phyloP scores from a whole-genome alignment of 768 basidiomycete genomes.

The Pulveroboletus sp. region DNA sequence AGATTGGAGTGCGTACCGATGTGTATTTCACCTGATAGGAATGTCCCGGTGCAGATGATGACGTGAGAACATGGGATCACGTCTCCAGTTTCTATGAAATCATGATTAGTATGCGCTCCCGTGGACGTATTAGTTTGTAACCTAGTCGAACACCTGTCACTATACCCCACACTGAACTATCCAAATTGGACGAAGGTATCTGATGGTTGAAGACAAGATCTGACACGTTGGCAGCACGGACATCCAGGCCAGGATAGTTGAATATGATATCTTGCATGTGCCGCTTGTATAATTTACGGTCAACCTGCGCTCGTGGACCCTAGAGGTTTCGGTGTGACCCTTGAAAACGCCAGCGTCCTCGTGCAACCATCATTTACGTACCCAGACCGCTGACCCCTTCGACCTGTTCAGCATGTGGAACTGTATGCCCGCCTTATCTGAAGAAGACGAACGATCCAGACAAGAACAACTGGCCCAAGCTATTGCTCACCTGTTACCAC shows the following conservation, averaged over 20 bases:
- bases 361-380: conserved; percentile 32
- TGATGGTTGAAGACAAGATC: conserved; percentile 64
- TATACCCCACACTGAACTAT: conserved; percentile 41
- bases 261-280: conserved; percentile 71
- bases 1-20: conserved; percentile 48
- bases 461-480: background rate
- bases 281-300: conserved; percentile 75
- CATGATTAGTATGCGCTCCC: background rate
- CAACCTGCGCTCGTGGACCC: conserved; percentile 89
- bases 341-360: background rate
- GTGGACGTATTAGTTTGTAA: conserved; percentile 21
- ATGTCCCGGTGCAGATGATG: conserved; percentile 88
- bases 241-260: conserved; percentile 63
- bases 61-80: conserved; percentile 73
- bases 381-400: conserved; percentile 88
- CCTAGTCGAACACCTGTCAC: conserved; percentile 67
- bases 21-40: conserved; percentile 87
- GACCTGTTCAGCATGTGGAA: conserved; percentile 83
- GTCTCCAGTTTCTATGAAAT: conserved; percentile 61
- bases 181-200: conserved; percentile 21
- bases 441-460: background rate
- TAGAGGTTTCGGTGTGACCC: conserved; percentile 23
- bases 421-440: conserved; percentile 85
- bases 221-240: conserved; percentile 71
- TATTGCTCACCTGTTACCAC: conserved; percentile 61